Evolutionary conservation across 106 monocot genomes (phyloP).

Genomic region (Dendrobium officinale): DNA sequence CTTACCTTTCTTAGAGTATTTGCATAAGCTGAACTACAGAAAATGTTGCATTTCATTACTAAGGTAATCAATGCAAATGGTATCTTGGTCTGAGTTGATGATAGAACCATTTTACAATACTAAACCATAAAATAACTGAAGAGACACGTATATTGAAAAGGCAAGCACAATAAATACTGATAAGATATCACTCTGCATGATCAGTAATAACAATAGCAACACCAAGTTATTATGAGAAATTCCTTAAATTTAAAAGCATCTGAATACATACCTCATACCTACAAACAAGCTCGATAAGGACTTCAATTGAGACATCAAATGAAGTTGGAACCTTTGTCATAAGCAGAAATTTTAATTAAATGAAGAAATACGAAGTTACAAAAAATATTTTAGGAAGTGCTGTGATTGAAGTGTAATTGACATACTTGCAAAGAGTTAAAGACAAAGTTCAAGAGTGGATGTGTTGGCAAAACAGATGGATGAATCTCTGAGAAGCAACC

Average conservation of each 20-base stretch:
- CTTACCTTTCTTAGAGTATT: neutral
- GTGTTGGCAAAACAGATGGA: conserved; percentile 41
- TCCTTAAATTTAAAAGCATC: neutral
- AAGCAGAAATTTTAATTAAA: conserved; percentile 4
- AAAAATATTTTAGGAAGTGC: neutral
- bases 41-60: neutral
- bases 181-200: neutral
- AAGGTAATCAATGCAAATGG: neutral
- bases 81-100: neutral
- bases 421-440: conserved; percentile 82
- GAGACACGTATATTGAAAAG: neutral
- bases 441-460: conserved; percentile 85
- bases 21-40: neutral
- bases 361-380: neutral
- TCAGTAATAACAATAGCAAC: neutral
- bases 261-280: conserved; percentile 66
- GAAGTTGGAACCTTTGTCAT: conserved; percentile 49
- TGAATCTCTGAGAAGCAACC: conserved; percentile 87
- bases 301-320: conserved; percentile 94
- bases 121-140: neutral
- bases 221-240: neutral
- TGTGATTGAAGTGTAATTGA: neutral
- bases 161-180: neutral
- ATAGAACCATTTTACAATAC: neutral
- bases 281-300: conserved; percentile 83